Percentiles rank a stretch among this genome's conserved stretches.
Evolutionary conservation across 2,329 filamentous ascomycete species (phyloP).

Genomic region (Epichloe coenophiala): DNA sequence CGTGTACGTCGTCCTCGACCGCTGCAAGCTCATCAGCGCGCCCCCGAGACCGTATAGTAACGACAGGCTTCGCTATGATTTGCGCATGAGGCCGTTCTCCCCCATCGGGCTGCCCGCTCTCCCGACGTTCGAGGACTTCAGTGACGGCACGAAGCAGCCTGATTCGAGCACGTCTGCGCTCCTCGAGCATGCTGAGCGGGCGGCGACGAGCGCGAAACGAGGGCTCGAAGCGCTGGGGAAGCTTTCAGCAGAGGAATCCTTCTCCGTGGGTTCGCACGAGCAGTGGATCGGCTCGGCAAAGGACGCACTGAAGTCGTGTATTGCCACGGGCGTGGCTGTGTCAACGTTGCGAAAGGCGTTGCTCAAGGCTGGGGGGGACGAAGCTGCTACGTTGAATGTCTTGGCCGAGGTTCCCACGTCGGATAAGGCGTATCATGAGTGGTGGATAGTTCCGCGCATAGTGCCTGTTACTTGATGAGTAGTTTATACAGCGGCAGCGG

Average conservation of each 20-base stretch:
- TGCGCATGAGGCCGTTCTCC: constrained; percentile 78
- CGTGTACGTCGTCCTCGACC: constrained; percentile 53
- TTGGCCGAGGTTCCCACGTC: constrained; percentile 38
- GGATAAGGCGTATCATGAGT: constrained; percentile 45
- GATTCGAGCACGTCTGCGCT: constrained; percentile 26
- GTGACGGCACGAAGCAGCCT: constrained; percentile 25
- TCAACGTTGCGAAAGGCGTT: constrained; percentile 45
- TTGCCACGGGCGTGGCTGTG: constrained; percentile 53
- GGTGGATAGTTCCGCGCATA: constrained; percentile 49
- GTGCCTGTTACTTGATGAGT: constrained; percentile 3
- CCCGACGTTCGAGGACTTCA: constrained; percentile 50
- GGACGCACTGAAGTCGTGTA: constrained; percentile 53
- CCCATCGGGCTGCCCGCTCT: constrained; percentile 53
- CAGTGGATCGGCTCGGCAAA: constrained; percentile 49
- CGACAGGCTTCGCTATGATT: constrained; percentile 58
- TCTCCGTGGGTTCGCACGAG: constrained; percentile 42
- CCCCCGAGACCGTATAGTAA: constrained; percentile 51
- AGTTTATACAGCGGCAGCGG: background rate
- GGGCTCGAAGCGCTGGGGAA: constrained; percentile 43
- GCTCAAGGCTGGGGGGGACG: constrained; percentile 16
- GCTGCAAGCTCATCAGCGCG: constrained; percentile 38
- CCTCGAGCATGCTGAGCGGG: constrained; percentile 31
- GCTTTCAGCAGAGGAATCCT: constrained; percentile 37
- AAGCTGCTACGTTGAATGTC: constrained; percentile 22
- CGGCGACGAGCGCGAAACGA: constrained; percentile 35